A percentile compares a stretch with the other conserved stretches of the same genome.
These are phyloP conservation scores for Rossbeevera mucosa DNA, from an alignment of 768 basidiomycete genomes.

Conservation along the genomic window DNA sequence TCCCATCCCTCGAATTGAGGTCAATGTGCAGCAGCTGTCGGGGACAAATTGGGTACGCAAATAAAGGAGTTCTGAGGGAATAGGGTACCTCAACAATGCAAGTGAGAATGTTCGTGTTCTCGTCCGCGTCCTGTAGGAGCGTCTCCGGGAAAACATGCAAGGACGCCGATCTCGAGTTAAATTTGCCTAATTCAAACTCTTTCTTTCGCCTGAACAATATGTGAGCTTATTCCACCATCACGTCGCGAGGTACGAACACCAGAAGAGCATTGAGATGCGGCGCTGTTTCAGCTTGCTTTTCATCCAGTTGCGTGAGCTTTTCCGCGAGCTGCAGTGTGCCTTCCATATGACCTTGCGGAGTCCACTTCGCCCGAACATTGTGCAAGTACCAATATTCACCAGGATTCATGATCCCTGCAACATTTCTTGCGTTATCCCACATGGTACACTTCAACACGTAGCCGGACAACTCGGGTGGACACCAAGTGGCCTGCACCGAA, in stretches of 20 bases:
- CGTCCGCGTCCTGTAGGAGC: constrained; percentile 45
- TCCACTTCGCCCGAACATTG: constrained; percentile 46
- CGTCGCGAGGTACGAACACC: constrained; percentile 36
- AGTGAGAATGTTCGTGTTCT: constrained; percentile 42
- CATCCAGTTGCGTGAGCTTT: constrained; percentile 44
- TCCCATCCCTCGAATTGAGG: constrained; percentile 28
- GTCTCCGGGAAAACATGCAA: constrained; percentile 38
- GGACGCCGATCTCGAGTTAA: constrained; percentile 22
- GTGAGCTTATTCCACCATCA: constrained; percentile 4
- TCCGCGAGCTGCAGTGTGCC: constrained; percentile 44
- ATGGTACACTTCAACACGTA: constrained; percentile 51
- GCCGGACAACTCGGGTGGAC: constrained; percentile 40
- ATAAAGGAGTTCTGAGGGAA: background rate
- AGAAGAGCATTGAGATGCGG: constrained; percentile 46
- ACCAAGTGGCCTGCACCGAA: constrained; percentile 42
- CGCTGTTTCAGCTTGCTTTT: constrained; percentile 33
- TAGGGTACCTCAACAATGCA: constrained; percentile 54
- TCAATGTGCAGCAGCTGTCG: constrained; percentile 45
- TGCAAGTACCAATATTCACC: constrained; percentile 50
- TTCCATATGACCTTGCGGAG: constrained; percentile 41
- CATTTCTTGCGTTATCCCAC: constrained; percentile 48
- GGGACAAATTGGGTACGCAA: background rate
- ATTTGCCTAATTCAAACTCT: constrained; percentile 29
- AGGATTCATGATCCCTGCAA: constrained; percentile 41
- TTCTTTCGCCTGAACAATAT: constrained; percentile 44